Percentiles rank a stretch among this genome's conserved stretches.
Conservation (phyloP, 2,329 filamentous ascomycete genomes). For the Cytospora mali region DNA sequence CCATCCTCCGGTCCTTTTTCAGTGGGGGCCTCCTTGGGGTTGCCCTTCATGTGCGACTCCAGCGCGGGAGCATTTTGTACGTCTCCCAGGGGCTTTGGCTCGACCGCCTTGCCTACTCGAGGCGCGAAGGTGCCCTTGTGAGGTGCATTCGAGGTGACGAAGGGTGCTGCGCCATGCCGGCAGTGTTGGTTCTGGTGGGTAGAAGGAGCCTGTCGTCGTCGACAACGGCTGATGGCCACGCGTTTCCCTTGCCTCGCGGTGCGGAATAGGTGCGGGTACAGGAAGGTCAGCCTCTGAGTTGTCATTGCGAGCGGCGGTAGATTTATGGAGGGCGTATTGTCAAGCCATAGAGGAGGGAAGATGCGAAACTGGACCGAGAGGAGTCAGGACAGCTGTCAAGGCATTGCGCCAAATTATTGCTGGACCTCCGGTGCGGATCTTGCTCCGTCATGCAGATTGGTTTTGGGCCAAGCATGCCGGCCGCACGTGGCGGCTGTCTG, state of each 20-base stretch:
- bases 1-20: neutral
- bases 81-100: slow-evolving; percentile 45
- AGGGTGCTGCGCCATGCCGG: slow-evolving; percentile 35
- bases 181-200: slow-evolving; percentile 28
- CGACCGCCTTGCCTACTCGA: slow-evolving; percentile 63
- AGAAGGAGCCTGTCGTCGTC: slow-evolving; percentile 33
- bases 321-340: slow-evolving; percentile 11
- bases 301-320: slow-evolving; percentile 53
- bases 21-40: slow-evolving; percentile 28
- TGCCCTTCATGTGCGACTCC: slow-evolving; percentile 23
- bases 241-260: slow-evolving; percentile 50
- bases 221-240: slow-evolving; percentile 39
- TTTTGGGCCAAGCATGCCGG: neutral
- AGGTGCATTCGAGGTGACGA: slow-evolving; percentile 42
- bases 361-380: neutral
- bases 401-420: slow-evolving; percentile 8
- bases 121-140: slow-evolving; percentile 52
- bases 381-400: slow-evolving; percentile 21
- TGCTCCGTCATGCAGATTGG: slow-evolving; percentile 20
- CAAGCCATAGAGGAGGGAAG: slow-evolving; percentile 22
- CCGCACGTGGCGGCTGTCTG: slow-evolving; percentile 13
- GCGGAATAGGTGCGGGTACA: slow-evolving; percentile 69
- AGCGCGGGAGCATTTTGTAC: slow-evolving; percentile 28
- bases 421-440: slow-evolving; percentile 16
- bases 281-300: slow-evolving; percentile 63